Evolutionary conservation across 2,329 filamentous ascomycete species (phyloP).

Genomic region (Corinectria fuckeliana): DNA sequence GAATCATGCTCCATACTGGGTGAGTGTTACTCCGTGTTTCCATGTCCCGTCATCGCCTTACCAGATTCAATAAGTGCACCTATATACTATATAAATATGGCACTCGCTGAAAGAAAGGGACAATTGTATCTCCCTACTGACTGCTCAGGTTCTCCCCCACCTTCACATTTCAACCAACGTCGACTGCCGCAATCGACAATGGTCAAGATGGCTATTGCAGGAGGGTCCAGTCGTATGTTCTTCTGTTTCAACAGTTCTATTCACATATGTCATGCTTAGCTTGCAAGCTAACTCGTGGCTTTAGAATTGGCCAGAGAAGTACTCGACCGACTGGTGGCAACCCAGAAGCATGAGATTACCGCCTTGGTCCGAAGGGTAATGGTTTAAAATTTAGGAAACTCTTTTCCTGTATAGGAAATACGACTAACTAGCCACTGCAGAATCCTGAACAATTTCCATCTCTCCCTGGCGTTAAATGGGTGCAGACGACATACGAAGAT

Average conservation of each 20-base stretch:
- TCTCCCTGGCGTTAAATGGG: constrained; percentile 45
- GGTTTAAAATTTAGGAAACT: not conserved
- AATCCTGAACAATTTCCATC: constrained; percentile 7
- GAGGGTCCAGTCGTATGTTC: constrained; percentile 15
- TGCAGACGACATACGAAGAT: constrained; percentile 52
- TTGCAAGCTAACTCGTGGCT: not conserved
- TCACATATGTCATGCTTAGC: not conserved
- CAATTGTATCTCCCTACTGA: not conserved
- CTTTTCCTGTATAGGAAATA: not conserved
- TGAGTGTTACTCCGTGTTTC: not conserved
- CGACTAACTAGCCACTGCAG: not conserved
- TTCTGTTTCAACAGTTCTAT: not conserved
- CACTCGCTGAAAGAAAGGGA: not conserved
- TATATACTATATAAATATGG: not conserved
- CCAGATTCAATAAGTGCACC: not conserved
- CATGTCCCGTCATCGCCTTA: not conserved
- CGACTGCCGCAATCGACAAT: too few species aligned
- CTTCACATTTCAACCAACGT: too few species aligned
- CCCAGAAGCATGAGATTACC: constrained; percentile 27
- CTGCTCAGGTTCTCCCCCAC: too few species aligned
- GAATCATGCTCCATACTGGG: not conserved
- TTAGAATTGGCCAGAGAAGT: constrained; percentile 29
- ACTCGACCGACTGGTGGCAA: constrained; percentile 24
- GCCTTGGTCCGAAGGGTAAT: constrained; percentile 19
- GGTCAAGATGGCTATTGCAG: constrained; percentile 27